These are phyloP conservation scores for Proliferodiscus dingleyae DNA, from an alignment of 2,329 filamentous ascomycete genomes.

Conservation along the genomic window DNA sequence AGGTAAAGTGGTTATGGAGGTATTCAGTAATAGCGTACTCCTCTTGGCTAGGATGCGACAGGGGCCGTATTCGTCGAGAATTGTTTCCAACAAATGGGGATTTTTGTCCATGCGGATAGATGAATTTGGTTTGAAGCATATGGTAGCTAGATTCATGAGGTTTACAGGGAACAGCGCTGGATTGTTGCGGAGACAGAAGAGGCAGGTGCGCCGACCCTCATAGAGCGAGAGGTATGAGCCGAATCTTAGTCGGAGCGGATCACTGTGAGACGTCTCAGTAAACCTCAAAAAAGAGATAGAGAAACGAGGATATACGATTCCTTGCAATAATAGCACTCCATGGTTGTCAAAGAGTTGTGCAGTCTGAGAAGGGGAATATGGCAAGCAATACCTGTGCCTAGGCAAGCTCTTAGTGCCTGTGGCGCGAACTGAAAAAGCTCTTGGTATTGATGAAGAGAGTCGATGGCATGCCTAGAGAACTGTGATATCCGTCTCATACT, in stretches of 20 bases:
- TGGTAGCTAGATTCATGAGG: conserved; percentile 5
- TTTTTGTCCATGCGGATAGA: background rate
- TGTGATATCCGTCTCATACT: conserved; percentile 10
- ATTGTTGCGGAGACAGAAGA: conserved; percentile 15
- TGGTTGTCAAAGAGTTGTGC: conserved; percentile 8
- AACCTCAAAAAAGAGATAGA: background rate
- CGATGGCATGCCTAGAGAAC: conserved; percentile 7
- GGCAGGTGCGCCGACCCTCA: conserved; percentile 11
- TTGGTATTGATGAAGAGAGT: conserved; percentile 10
- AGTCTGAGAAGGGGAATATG: conserved; percentile 10
- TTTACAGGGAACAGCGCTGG: conserved; percentile 6
- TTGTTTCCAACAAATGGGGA: background rate
- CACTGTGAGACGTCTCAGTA: background rate
- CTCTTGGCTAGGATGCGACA: background rate
- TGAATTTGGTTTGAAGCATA: conserved; percentile 3
- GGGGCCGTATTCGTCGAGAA: conserved; percentile 2
- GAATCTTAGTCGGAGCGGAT: conserved; percentile 1
- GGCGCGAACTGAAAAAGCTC: conserved; percentile 10
- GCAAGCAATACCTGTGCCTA: conserved; percentile 7
- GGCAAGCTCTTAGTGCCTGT: conserved; percentile 12
- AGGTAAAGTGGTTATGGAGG: background rate
- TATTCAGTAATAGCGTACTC: background rate
- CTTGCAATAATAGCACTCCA: conserved; percentile 14
- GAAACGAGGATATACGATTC: conserved; percentile 1
- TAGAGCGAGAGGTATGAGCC: conserved; percentile 14